Conservation (phyloP, 495 filamentous ascomycete species). For the Extremus antarcticus region DNA sequence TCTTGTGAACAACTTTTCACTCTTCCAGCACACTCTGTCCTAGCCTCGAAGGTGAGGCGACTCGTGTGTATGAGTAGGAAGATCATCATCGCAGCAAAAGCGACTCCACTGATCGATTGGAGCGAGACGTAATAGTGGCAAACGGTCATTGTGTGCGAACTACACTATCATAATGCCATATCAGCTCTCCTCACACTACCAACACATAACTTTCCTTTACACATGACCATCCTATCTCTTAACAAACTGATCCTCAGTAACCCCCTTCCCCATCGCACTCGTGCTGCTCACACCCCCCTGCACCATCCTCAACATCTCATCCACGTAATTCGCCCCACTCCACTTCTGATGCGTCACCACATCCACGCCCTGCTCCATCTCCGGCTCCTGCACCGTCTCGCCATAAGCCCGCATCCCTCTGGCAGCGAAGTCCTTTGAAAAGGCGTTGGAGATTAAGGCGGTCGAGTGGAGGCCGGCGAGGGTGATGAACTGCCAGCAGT, state of each 20-base stretch:
- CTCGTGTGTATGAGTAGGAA: too few relatives aligned
- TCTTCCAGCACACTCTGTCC: too few relatives aligned
- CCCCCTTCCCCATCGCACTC: constrained; percentile 91
- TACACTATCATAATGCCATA: too few relatives aligned
- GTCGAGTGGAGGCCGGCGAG: constrained; percentile 95
- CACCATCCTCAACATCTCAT: constrained; percentile 94
- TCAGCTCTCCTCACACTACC: too few relatives aligned
- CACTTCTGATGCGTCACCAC: constrained; percentile 99
- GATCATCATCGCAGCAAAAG: too few relatives aligned
- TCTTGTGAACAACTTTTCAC: too few relatives aligned
- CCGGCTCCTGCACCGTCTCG: constrained; percentile 92
- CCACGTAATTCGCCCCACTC: constrained; percentile 87
- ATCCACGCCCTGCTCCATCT: constrained; percentile 81
- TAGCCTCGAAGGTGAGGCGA: too few relatives aligned
- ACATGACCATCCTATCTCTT: neutral
- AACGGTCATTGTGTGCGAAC: too few relatives aligned
- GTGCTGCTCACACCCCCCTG: constrained; percentile 85
- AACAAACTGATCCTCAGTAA: constrained; percentile 90
- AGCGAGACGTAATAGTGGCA: too few relatives aligned
- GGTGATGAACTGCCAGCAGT: constrained; percentile 99
- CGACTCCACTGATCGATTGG: too few relatives aligned
- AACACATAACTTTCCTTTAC: neutral
- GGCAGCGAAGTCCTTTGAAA: constrained; percentile 68
- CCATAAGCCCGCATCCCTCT: constrained; percentile 94
- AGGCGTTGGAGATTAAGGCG: constrained; percentile 78